Base-by-base conservation (phyloP, 345 rosid genomes). In the Citrus reticulata region DNA sequence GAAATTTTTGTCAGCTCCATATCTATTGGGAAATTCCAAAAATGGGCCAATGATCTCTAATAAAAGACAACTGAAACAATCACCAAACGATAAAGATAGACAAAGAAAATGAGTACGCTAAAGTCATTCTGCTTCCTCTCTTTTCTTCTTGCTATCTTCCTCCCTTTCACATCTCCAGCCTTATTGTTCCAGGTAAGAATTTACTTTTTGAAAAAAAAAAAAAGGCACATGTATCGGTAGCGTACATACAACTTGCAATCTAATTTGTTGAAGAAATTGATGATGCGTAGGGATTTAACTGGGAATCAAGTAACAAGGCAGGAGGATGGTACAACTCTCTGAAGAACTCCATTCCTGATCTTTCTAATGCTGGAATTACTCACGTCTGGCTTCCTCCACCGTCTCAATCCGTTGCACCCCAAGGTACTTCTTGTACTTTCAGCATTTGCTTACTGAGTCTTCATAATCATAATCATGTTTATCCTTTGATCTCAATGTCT, bases 311-410 rank as follows among this genome's bases (percentile, higher is more conserved):
- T 68, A 87, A 87, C 65, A 84, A 86, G 70, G 82, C 79, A 67
- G 98, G 96, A 51, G 98, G 97, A 55, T 95, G 93, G 93, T 91
- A 95, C 86, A 95, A 90, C 61, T 89, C 86, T 2, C 86, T 95
- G 19, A 88, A 84, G 81, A 91, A 78, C 78, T 72, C 80, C 27
- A 70, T 91, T 59, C 81, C 91, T 68, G 97, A 93, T 42, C 72
- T 93, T 73, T 88, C 87, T 57, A 81, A 55, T n/a, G 90, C 93
- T 27, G 97, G 96, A 70, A 80, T 92, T 66, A 89, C 99, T 72
- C 97, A 92, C 79, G 86, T 95, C 49, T 95, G 98, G 99, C 97
- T 93, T 83, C 99, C 98, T 65, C 98, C 99, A 9, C 82, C 99
- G 3, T 95, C 98, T 61, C 99, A 93, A 30, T 95, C 99, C 3